Base-by-base conservation (phyloP, 1,284 basidiomycete genomes). In the Cerioporus squamosus region DNA sequence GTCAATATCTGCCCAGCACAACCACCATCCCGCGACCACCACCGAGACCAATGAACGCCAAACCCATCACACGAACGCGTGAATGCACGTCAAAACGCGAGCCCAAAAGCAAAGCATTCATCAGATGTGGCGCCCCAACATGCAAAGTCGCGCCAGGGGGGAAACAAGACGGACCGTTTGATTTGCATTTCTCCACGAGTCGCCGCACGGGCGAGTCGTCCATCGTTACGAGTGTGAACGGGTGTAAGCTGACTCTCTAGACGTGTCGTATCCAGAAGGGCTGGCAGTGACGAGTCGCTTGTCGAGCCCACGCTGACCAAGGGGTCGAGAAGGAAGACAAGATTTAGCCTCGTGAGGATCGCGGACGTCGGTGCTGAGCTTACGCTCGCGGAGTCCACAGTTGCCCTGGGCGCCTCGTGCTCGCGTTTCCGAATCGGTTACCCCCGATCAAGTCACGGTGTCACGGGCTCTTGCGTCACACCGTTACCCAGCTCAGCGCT, bases 111-210 rank as follows among this genome's bases (percentile, higher is more conserved):
- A 51, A 38, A 20, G 18, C 38, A 22, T 17, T 23, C 33, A 54
- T 59, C 61, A 62, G 54, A 54, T 44, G 29, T 22, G 18, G 20
- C 48, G 51, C 20, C 20, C 17, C 24, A 23, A 24, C 48, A 8
- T 12, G 12, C 33, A 15, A 15, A 36, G 15, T 3, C 23, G 39
- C 33, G 36, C 26, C 26, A 29, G 26, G 26, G 15, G 42, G 42
- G 38, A 24, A 38, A 42, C 20, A 22, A 38, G 45, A 68, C 79
- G 63, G 68, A 89, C 90, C 90, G 69, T 83, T 88, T 64, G 78
- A 84, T 77, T 81, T 90, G 77, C 83, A 87, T 70, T 89, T 88
- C 65, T 73, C 81, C 60, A 90, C 74, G 64, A 91, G 85, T 67
- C 79, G 81, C 66, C 87, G 83, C 54, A 88, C 74, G 59, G 73